Evolutionary conservation across 1,284 basidiomycete species (phyloP), one percentile per base, ranked within the genome.

Genomic region (Fomes fomentarius): DNA sequence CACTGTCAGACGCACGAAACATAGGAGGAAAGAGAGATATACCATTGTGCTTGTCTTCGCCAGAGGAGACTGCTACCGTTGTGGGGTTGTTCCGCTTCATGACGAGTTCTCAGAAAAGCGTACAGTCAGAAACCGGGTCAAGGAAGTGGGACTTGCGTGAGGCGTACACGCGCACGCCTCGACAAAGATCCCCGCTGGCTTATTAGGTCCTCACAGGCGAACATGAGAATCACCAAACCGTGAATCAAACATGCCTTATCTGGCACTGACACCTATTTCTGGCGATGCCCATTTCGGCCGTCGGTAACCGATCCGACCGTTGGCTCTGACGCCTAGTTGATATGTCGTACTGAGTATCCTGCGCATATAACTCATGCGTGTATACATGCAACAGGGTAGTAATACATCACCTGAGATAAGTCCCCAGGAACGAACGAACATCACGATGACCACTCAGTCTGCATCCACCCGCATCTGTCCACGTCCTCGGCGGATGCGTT

Each of bases 401-500:
- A 24, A 30, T 39, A 51, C 50, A 51, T 30, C 34, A 40, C 31
- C 26, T 46, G 17, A 25, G 15, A 21, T 25, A n/a, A 17, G 19
- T 11, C 45, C 4, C 2, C 6, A 37, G 15, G 11, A 37, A 14
- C 24, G 1, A 15, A 37, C 12, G 11, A 37, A 14, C 24, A 2
- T 14, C n/a, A 10, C 24, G 2, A 10, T 19, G 3, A 5, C 15
- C 4, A 12, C 21, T 46, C 44, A 70, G 38, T 70, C 69, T 0
- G 58, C 68, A 43, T 67, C 69, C 5, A 69, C 67, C 38, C 66
- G 64, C 68, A 70, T 67, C 53, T 67, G 65, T 8, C 69, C 69
- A 10, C 85, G 75, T 37, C 89, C 87, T 63, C 89, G 76, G 63
- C 74, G 77, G 48, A 92, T 85, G 54, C 89, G 76, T 28, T 92